Conservation (phyloP, 805 yeast species). For the Lipomyces oligophaga region DNA sequence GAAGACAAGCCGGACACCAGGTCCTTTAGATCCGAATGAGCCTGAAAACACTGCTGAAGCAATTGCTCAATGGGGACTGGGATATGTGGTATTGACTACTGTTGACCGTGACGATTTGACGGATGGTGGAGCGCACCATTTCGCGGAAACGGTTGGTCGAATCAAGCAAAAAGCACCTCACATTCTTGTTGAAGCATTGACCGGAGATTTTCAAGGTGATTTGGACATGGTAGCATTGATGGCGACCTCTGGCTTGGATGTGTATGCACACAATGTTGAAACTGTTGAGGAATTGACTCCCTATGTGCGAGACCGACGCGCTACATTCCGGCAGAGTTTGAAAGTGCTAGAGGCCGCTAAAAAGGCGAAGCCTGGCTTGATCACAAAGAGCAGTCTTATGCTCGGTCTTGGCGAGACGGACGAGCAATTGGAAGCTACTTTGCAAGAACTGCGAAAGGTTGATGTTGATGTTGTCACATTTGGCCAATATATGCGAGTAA, state of each 20-base stretch:
- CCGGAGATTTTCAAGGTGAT: conserved; percentile 95
- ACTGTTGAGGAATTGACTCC: conserved; percentile 96
- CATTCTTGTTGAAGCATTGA: conserved; percentile 83
- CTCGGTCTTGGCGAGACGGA: conserved; percentile 96
- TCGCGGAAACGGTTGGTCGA: conserved; percentile 77
- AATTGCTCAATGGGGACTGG: conserved; percentile 94
- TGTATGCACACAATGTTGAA: conserved; percentile 94
- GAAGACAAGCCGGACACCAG: conserved; percentile 84
- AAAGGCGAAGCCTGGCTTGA: conserved; percentile 61
- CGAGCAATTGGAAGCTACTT: conserved; percentile 73
- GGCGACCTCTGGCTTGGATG: conserved; percentile 87
- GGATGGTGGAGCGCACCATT: conserved; percentile 92
- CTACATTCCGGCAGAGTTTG: conserved; percentile 86
- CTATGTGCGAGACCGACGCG: conserved; percentile 91
- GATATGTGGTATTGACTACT: conserved; percentile 94
- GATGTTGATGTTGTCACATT: conserved; percentile 93
- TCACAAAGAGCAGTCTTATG: conserved; percentile 94
- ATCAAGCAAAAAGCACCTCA: conserved; percentile 88
- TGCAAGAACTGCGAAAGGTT: conserved; percentile 69
- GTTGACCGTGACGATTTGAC: conserved; percentile 93
- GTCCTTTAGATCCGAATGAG: conserved; percentile 88
- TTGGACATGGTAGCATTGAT: conserved; percentile 70
- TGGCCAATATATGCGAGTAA: conserved; percentile 67
- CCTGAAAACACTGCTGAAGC: conserved; percentile 99
- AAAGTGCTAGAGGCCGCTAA: conserved; percentile 78